Evolutionary conservation across 2,329 filamentous ascomycete genomes (phyloP), one percentile per base, ranked within the genome.

Genomic region (Orbilia brochopaga): DNA sequence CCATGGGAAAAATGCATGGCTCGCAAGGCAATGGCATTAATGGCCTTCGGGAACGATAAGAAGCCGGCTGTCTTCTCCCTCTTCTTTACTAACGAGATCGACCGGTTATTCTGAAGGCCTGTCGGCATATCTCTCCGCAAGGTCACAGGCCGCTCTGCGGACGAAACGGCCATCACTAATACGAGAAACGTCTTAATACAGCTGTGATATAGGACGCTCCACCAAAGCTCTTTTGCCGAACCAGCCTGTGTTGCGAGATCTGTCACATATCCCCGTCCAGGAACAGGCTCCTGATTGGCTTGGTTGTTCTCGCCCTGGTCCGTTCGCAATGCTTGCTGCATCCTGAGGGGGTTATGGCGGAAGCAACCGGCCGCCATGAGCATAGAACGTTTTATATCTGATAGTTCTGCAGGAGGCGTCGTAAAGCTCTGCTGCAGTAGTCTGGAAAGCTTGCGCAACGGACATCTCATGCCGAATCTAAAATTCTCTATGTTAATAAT

Each of bases 261-360:
- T 70, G 66, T 70, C 66, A 64, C 66, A 70, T 70, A 70, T 70
- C 66, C 66, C 50, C 44, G 66, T 64, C 66, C 66, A 70, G 66
- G 66, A 70, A 70, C 66, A 40, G 52, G 59, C 66, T 35, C 59
- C 24, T 70, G 66, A 59, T 70, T 70, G 59, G 66, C 59, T 60
- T 40, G 59, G 44, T 32, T 50, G 44, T 17, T n/a, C 1, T 8
- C 5, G 17, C 65, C 65, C 65, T 54, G 48, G 58, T 46, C 27
- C 37, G 17, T 21, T 40, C 8, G 53, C 66, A 64, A 54, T 59
- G 66, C 35, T 70, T 44, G 6, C 53, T 64, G 37, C 42, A 51
- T 11, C 37, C 35, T 58, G 54, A 60, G 59, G 56, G 52, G 37
- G 35, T 8, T 8, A 50, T 27, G 52, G 66, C 66, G 66, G 66